Evolutionary conservation across 2,329 filamentous ascomycete genomes (phyloP), one percentile per base, ranked within the genome.

Genomic region (Alternaria infectoria): DNA sequence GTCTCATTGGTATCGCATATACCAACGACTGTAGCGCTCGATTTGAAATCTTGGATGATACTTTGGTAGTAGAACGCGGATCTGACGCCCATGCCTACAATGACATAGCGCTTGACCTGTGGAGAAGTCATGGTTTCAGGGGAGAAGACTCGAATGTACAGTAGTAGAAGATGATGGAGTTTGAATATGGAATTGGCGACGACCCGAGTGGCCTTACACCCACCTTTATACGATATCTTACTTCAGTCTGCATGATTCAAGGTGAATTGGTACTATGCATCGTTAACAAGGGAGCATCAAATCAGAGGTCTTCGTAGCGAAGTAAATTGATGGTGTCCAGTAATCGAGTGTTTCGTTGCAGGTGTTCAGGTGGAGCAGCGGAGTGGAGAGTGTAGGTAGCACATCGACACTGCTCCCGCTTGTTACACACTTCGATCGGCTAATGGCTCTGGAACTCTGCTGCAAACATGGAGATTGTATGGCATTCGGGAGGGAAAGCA

Each of bases 1-100:
- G 87, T 88, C 66, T 86, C 83, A 74, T 89, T 89, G 7, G 84
- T 87, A 69, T 89, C 87, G 74, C 86, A 88, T 58, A 89, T 79
- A 2, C 81, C 87, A 12, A 88, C 86, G 19, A 89, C 81, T 32
- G 78, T 70, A 1, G 86, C 85, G 0, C 84, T 87, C 9, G 76
- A 69, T 52, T 75, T 75, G 77, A 86, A 89, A 65, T 86, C 83
- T 36, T 78, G 79, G 11, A 83, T 84, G 60, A 89, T 88, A 46
- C 86, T 86, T 1, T 83, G 84, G 79, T 88, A 89, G 77, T 87
- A 89, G 81, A 89, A 88, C 59, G 82, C 83, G n/a, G 87, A 84
- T 13, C 87, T 84, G n/a, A 86, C 86, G 19, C 87, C 87, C 2
- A 85, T 86, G 71, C 87, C 87, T 12, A 89, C 82, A 30, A 88